Base-by-base conservation (phyloP, 164 flowering plant genomes). In the Magnolia officinalis region DNA sequence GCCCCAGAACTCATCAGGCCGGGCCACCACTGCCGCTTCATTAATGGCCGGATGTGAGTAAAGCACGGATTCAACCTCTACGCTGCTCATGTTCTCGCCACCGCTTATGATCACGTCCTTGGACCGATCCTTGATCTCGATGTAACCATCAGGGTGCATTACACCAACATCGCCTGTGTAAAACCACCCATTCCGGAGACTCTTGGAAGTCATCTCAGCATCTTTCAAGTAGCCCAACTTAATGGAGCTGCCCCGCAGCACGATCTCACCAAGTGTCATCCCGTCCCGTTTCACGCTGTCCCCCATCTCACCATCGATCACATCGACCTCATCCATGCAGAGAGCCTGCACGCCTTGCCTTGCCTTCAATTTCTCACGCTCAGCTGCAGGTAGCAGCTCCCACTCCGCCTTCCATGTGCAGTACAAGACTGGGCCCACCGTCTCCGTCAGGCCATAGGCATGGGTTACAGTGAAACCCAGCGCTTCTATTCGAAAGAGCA, bases 61-160 rank as follows among this genome's bases (percentile, higher is more conserved):
- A 1, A 95, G 74, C 0, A 85, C 83, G 0, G 72, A 2, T 76
- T 95, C 98, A 45, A 95, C 83, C 69, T 93, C 97, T 0, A 95
- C 88, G 71, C 94, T 92, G 82, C 98, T 93, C 58, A 95, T 89
- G 79, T 95, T 95, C 68, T 93, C 98, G 0, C 97, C 98, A 0
- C 98, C 98, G 3, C 94, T 89, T 8, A 95, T 93, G 73, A 95
- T 95, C 76, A 95, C 91, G 71, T 95, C 98, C 74, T 95, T 93
- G 0, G 88, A 87, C 73, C 97, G 66, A 80, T 95, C 98, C 81
- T 90, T 95, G 78, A 95, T 92, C 72, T 95, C 96, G 29, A 95
- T 0, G 76, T 95, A 93, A 70, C 98, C 98, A 73, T 93, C 98
- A 0, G 89, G 85, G 78, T 93, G 92, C 0, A 91, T 81, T 4